phyloP scores from a whole-genome alignment of 2,329 filamentous ascomycete species.

The Xylaria sp. region DNA sequence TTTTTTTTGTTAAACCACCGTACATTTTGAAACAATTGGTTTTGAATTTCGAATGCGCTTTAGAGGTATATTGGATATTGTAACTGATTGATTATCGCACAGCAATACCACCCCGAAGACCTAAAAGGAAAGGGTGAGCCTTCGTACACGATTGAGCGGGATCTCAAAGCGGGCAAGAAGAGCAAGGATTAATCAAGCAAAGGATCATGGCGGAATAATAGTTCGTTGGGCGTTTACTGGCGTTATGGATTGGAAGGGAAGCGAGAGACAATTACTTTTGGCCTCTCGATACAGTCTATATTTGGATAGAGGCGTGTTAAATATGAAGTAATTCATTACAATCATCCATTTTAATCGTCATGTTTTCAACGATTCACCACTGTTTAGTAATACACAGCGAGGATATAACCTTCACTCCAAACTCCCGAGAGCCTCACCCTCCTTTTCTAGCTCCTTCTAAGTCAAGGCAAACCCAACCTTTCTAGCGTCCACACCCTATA shows the following conservation, averaged over 20 bases:
- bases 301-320: slow-evolving; percentile 4
- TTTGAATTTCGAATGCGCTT: too few species aligned
- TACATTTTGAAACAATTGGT: too few species aligned
- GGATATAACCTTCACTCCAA: slow-evolving; percentile 8
- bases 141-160: slow-evolving; percentile 75
- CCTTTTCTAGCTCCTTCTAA: slow-evolving; percentile 19
- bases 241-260: slow-evolving; percentile 17
- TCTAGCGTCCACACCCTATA: slow-evolving; percentile 2
- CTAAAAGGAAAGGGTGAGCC: slow-evolving; percentile 87
- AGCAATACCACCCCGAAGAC: slow-evolving; percentile 79
- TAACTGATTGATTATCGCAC: not conserved
- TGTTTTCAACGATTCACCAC: not conserved
- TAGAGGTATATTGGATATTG: too few species aligned
- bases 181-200: slow-evolving; percentile 42
- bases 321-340: slow-evolving; percentile 11
- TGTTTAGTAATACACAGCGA: slow-evolving; percentile 16
- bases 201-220: not conserved
- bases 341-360: slow-evolving; percentile 7
- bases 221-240: slow-evolving; percentile 15
- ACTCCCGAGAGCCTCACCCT: slow-evolving; percentile 19
- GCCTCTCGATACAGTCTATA: not conserved
- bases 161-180: slow-evolving; percentile 70
- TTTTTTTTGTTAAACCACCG: not conserved
- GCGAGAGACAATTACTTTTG: not conserved
- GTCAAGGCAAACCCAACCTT: slow-evolving; percentile 18